These are phyloP conservation scores for Phaseolus lunatus DNA, from an alignment of 306 rosid genomes.

Conservation along the genomic window DNA sequence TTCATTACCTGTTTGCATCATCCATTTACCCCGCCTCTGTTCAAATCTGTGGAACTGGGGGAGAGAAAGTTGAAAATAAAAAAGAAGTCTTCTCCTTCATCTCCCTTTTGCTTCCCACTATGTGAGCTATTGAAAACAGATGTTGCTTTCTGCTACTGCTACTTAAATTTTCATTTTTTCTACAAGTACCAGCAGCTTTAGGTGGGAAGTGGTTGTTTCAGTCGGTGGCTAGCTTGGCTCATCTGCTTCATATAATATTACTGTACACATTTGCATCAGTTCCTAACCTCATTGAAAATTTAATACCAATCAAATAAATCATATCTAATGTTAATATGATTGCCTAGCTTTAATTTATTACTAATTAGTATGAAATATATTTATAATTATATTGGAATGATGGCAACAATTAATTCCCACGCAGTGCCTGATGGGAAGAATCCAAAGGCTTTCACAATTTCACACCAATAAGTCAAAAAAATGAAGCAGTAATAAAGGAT, in stretches of 20 bases:
- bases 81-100: not conserved
- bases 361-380: not conserved
- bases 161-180: conserved; percentile 44
- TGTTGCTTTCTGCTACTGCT: conserved; percentile 18
- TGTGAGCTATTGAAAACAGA: conserved; percentile 34
- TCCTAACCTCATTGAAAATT: conserved; percentile 53
- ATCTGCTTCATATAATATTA: conserved; percentile 44
- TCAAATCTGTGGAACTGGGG: conserved; percentile 37
- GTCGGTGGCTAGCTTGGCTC: conserved; percentile 54
- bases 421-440: conserved; percentile 35
- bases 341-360: not conserved
- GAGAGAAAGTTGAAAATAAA: not conserved
- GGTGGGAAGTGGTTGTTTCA: conserved; percentile 58
- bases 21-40: conserved; percentile 18
- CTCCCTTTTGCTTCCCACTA: not conserved
- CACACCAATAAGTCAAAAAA: conserved; percentile 50
- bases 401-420: conserved; percentile 24
- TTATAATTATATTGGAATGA: not conserved
- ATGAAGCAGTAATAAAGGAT: conserved; percentile 2
- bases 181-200: conserved; percentile 42
- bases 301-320: not conserved
- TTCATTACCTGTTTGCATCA: conserved; percentile 47
- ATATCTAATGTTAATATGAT: conserved; percentile 24
- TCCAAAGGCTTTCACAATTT: conserved; percentile 52
- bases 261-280: conserved; percentile 34